Evolutionary conservation across 139 green algal species (phyloP).

Genomic region (Desmodesmus armatus): DNA sequence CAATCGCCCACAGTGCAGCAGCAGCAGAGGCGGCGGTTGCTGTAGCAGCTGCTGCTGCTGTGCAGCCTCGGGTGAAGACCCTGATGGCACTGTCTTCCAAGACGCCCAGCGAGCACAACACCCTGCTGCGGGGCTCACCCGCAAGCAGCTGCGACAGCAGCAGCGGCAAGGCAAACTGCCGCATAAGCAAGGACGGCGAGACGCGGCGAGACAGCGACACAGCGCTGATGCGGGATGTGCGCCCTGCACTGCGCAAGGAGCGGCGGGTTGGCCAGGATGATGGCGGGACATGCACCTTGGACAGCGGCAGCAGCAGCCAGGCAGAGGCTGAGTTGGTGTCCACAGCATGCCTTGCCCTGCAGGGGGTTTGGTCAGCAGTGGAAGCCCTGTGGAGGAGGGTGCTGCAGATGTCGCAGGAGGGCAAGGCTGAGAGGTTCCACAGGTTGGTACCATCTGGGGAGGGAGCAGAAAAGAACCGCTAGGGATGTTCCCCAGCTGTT

Average conservation of each 20-base stretch:
- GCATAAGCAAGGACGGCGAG: not conserved
- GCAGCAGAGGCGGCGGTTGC: slow-evolving; percentile 22
- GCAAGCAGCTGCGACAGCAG: slow-evolving; percentile 1
- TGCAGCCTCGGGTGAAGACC: not conserved
- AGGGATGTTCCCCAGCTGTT: too few species aligned
- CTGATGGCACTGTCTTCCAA: slow-evolving; percentile 27
- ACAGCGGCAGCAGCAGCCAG: not conserved
- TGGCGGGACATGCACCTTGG: not conserved
- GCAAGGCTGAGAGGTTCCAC: too few species aligned
- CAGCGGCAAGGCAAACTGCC: not conserved
- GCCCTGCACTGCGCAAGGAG: not conserved
- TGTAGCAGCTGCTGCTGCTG: slow-evolving; percentile 5
- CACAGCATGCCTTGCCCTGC: not conserved
- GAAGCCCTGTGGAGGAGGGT: not conserved
- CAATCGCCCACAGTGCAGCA: not conserved
- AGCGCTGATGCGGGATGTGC: not conserved
- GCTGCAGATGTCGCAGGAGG: not conserved
- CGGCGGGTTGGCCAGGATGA: not conserved
- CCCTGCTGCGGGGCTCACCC: not conserved
- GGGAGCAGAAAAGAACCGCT: too few species aligned
- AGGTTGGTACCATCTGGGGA: too few species aligned
- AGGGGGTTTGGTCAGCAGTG: slow-evolving; percentile 33
- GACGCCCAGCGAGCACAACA: too few species aligned
- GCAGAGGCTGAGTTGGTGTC: slow-evolving; percentile 23
- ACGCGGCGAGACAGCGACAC: not conserved